Evolutionary conservation across 805 yeast species (phyloP).

Genomic region (Spathaspora hagerdaliae): DNA sequence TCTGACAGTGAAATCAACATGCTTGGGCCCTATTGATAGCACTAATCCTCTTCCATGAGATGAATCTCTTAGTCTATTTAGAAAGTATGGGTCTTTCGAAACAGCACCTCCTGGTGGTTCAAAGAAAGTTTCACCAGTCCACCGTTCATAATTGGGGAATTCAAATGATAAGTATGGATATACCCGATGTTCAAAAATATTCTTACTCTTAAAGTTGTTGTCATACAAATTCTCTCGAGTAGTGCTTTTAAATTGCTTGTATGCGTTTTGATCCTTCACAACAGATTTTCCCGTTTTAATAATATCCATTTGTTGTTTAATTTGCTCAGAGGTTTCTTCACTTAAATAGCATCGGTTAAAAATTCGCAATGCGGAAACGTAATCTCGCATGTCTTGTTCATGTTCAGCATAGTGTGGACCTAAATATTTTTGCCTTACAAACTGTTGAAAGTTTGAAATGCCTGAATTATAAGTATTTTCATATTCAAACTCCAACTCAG

Average conservation of each 20-base stretch:
- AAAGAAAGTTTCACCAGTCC: conserved; percentile 30
- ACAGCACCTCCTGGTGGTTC: conserved; percentile 13
- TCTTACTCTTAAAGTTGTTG: neutral
- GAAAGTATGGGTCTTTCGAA: conserved; percentile 11
- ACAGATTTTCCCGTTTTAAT: neutral
- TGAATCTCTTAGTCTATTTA: conserved; percentile 22
- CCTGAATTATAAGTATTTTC: neutral
- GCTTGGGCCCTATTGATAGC: conserved; percentile 25
- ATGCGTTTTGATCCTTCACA: neutral
- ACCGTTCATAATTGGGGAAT: conserved; percentile 37
- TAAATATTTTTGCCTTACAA: conserved; percentile 26
- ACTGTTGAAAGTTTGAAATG: conserved; percentile 13
- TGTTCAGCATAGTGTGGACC: conserved; percentile 13
- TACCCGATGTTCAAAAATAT: conserved; percentile 25
- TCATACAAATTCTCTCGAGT: neutral
- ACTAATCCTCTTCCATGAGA: conserved; percentile 32
- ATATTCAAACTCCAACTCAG: neutral
- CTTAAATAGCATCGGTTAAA: conserved; percentile 43
- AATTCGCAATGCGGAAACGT: conserved; percentile 41
- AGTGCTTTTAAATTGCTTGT: neutral
- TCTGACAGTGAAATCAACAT: conserved; percentile 41
- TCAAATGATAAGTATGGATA: conserved; percentile 38
- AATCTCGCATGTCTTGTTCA: conserved; percentile 16
- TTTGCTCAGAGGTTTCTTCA: conserved; percentile 11
- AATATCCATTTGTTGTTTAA: neutral